Evolutionary conservation across 441 rosid genomes (phyloP), one percentile per base, ranked within the genome.

Genomic region (Flueggea neowawraea): DNA sequence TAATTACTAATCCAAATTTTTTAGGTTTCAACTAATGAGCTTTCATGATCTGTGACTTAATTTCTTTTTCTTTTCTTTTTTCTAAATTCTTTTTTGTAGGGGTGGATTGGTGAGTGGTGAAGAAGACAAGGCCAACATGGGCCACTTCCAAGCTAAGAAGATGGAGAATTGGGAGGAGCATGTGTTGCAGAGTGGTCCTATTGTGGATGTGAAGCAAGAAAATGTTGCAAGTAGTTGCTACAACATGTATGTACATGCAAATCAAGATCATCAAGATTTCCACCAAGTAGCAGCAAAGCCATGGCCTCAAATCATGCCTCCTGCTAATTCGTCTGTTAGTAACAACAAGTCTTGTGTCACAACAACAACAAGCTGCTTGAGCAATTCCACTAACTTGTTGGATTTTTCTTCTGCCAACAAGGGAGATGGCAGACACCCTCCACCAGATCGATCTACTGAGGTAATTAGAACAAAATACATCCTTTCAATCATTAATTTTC

Each of bases 101-200:
- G 86, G 93, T 31, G 93, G 98, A 72, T 73, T 87, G 82, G 82
- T 85, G 66, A 83, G 77, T 48, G 89, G 82, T 62, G 92, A 86
- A 54, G 92, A 84, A 2, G 63, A 75, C 65, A 83, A 75, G 55
- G 65, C 69, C 58, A 82, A 62, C 41, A 75, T 80, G 69, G 64
- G 64, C 67, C 76, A 71, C 57, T 83, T 87, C 62, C 89, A 85
- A 72, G 80, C 70, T 12, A 90, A 80, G 68, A 84, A 84, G 70
- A 14, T 76, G 69, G 96, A 88, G 69, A 78, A 78, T 61, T 91
- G 97, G 97, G 88, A 86, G 69, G 89, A 84, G 48, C 95, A 90
- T 66, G 76, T 80, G 60, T 50, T 89, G 45, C 82, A 75, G 15
- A 79, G 61, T 59, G 70, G 62, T 63, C 62, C 71, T 54, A 49